Evolutionary conservation across 1,284 basidiomycete species (phyloP).

Genomic region (Puccinia sorghi): DNA sequence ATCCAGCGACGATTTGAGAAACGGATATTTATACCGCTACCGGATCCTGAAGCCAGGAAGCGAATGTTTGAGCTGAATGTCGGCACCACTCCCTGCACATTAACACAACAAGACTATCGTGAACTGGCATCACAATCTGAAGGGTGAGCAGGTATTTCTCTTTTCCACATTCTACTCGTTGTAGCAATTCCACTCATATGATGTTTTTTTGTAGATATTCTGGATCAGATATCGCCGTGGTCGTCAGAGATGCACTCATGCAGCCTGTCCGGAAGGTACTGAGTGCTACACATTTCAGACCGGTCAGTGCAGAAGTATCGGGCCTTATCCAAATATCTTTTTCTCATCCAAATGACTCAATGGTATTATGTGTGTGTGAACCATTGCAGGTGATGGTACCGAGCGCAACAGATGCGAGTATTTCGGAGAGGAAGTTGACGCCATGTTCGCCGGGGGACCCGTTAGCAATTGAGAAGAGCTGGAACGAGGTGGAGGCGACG

Average conservation of each 20-base stretch:
- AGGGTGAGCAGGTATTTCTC: constrained; percentile 63
- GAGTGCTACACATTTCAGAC: constrained; percentile 91
- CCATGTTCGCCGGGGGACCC: constrained; percentile 94
- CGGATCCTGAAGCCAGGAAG: constrained; percentile 86
- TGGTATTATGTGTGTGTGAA: constrained; percentile 50
- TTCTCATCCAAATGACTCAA: too few relatives aligned
- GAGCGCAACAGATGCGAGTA: constrained; percentile 59
- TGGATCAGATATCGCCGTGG: constrained; percentile 90
- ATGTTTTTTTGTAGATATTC: constrained; percentile 66
- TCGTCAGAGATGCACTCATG: constrained; percentile 97
- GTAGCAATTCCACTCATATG: neutral
- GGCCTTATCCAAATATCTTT: neutral
- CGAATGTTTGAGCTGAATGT: constrained; percentile 97
- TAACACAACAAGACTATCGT: constrained; percentile 77
- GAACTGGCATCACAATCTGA: constrained; percentile 81
- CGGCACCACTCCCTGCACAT: constrained; percentile 84
- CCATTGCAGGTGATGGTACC: constrained; percentile 59
- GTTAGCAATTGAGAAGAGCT: constrained; percentile 81
- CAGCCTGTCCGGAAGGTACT: constrained; percentile 97
- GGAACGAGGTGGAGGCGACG: constrained; percentile 89
- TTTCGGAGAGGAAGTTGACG: constrained; percentile 69
- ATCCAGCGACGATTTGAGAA: constrained; percentile 99
- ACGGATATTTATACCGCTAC: constrained; percentile 96
- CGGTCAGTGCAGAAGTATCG: constrained; percentile 57
- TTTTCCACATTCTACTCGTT: constrained; percentile 11